Evolutionary conservation across 2,329 filamentous ascomycete species (phyloP).

Genomic region (Epichloe baconii): DNA sequence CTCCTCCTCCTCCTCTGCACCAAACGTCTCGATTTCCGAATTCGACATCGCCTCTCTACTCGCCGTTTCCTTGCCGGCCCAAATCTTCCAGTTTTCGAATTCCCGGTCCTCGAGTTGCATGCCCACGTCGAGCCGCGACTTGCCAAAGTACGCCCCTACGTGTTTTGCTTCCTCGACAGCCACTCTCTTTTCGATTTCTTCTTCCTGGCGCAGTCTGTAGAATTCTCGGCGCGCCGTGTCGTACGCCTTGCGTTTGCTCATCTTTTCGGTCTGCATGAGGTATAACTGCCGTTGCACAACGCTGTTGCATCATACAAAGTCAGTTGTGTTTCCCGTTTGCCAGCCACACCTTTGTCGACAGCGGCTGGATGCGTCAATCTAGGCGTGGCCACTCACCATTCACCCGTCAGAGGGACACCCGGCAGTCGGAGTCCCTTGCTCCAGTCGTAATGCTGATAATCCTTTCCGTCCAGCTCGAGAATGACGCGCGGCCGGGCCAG

Average conservation of each 20-base stretch:
- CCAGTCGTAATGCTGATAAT: constrained; percentile 68
- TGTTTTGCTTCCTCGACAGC: constrained; percentile 77
- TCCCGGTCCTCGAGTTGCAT: constrained; percentile 69
- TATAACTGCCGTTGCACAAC: constrained; percentile 86
- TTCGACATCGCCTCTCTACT: constrained; percentile 26
- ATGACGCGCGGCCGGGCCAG: constrained; percentile 76
- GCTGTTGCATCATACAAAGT: constrained; percentile 31
- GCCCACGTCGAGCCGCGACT: constrained; percentile 58
- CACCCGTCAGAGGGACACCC: constrained; percentile 66
- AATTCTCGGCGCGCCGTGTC: constrained; percentile 82
- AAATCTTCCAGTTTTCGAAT: constrained; percentile 75
- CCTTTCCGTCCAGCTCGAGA: constrained; percentile 74
- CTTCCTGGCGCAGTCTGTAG: constrained; percentile 67
- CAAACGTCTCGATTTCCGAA: constrained; percentile 31
- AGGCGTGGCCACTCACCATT: constrained; percentile 44
- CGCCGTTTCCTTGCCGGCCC: constrained; percentile 45
- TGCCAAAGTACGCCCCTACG: constrained; percentile 82
- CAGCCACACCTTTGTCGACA: too few species aligned
- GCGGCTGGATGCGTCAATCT: neutral
- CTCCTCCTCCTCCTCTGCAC: constrained; percentile 19
- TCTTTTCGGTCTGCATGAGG: constrained; percentile 55
- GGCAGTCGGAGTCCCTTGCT: constrained; percentile 58
- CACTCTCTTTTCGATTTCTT: constrained; percentile 72
- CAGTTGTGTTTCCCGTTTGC: neutral
- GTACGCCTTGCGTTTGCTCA: constrained; percentile 60